Base-by-base conservation (phyloP, 345 rosid genomes). In the Linum trigynum region DNA sequence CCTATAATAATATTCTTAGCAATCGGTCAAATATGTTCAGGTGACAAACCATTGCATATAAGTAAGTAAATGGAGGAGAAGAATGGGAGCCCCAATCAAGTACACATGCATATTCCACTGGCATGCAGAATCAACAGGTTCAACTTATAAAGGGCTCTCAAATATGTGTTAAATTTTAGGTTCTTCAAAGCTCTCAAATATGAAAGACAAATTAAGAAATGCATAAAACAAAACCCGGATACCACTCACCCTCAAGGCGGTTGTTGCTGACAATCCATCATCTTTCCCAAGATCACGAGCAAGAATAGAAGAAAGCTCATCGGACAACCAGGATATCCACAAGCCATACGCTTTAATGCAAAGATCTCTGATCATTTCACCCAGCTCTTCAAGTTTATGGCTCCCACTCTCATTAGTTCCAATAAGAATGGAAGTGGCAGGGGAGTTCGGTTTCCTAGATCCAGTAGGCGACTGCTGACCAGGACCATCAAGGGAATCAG, bases 261-360 rank as follows among this genome's bases (percentile, higher is more conserved):
- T 75, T 67, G 88, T 84, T 40, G 97, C 81, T 15, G 87, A 81
- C 68, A 94, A 82, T 66, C 89, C 92, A 73, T 88, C 97, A 82
- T 91, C 99, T 55, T 62, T 79, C 56, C 73, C 84, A 62, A 94
- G 84, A 80, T 89, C 85, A 61, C 69, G 71, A 43, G 84, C 76
- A 65, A 94, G 86, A 78, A 91, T 84, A 66, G 77, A 69, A 63
- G 95, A 91, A 63, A 94, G 90, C 82, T 86, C 92, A 75, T 82
- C 71, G 48, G 95, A 80, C 64, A 90, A 76, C 99, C 97, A 91
- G 57, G 81, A 79, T 76, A 91, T 91, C 99, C 99, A 91, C 82
- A 94, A 78, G 67, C 72, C 75, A 70, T 91, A 90, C 69, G 99
- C 99, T 83, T 77, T 87, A 67, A 89, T 82, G 81, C 90, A 85